Evolutionary conservation across 768 basidiomycete genomes (phyloP).

Genomic region (Flagelloscypha sp.): DNA sequence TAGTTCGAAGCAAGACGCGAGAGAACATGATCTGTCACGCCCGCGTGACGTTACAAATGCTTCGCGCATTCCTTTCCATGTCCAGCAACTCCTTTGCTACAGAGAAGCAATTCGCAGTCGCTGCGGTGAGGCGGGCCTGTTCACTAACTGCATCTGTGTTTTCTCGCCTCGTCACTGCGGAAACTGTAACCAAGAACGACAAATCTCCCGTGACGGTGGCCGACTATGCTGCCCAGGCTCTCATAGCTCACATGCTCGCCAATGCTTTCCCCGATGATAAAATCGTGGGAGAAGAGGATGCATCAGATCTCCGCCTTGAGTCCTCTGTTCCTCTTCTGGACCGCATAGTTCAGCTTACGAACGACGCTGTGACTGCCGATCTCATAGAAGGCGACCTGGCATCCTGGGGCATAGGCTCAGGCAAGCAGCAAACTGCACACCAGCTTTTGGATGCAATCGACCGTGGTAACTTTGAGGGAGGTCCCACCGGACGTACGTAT

Average conservation of each 20-base stretch:
- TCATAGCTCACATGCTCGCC: conserved; percentile 74
- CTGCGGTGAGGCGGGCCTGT: conserved; percentile 84
- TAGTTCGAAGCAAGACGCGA: not conserved
- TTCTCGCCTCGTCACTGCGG: conserved; percentile 73
- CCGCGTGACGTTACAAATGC: no score
- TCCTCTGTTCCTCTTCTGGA: conserved; percentile 37
- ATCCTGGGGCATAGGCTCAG: conserved; percentile 69
- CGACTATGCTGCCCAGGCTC: conserved; percentile 89
- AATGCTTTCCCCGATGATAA: conserved; percentile 76
- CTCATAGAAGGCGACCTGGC: conserved; percentile 48
- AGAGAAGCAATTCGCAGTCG: conserved; percentile 77
- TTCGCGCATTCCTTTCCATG: not conserved
- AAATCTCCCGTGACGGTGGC: conserved; percentile 96
- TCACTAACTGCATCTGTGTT: conserved; percentile 80
- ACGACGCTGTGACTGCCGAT: conserved; percentile 58
- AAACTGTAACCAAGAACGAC: conserved; percentile 85
- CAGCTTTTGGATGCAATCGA: conserved; percentile 84
- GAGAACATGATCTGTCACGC: no score
- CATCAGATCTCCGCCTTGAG: conserved; percentile 59
- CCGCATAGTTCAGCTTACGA: conserved; percentile 75
- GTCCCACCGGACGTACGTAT: conserved; percentile 59
- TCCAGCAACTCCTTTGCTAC: conserved; percentile 30
- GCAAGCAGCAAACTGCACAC: conserved; percentile 38
- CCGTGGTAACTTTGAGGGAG: conserved; percentile 68
- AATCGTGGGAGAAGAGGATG: conserved; percentile 94